Percentiles rank a stretch among this genome's conserved stretches.
These are phyloP conservation scores for Dactylonectria macrodidyma DNA, from an alignment of 2,329 filamentous ascomycete genomes.

Conservation along the genomic window DNA sequence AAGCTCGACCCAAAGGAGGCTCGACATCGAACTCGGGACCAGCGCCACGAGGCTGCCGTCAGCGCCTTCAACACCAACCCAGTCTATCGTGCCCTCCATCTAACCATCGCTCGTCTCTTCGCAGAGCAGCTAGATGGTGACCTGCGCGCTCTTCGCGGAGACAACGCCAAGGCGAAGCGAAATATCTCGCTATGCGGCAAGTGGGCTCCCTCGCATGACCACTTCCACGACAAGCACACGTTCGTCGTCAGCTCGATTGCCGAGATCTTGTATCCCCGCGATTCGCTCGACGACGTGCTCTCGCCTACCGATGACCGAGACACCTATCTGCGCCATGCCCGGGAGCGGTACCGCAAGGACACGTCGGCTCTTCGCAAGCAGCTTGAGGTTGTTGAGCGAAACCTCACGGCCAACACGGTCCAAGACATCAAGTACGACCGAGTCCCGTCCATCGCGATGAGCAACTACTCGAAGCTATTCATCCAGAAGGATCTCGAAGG, in stretches of 20 bases:
- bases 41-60: conserved; percentile 59
- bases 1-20: conserved; percentile 34
- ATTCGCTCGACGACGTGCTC: conserved; percentile 48
- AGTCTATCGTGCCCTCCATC: conserved; percentile 67
- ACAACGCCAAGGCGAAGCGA: conserved; percentile 57
- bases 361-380: conserved; percentile 67
- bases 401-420: conserved; percentile 63
- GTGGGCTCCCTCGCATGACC: conserved; percentile 70
- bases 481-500: conserved; percentile 63
- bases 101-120: conserved; percentile 69
- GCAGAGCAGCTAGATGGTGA: conserved; percentile 68
- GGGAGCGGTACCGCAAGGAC: conserved; percentile 67
- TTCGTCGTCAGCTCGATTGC: conserved; percentile 70
- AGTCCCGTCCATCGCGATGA: conserved; percentile 71
- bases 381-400: conserved; percentile 67
- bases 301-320: conserved; percentile 59
- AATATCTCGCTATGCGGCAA: conserved; percentile 71
- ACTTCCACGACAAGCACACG: conserved; percentile 72
- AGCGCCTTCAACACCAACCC: conserved; percentile 58
- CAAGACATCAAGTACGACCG: conserved; percentile 69
- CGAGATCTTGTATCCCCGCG: conserved; percentile 64
- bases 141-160: conserved; percentile 56
- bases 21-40: conserved; percentile 51
- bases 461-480: conserved; percentile 65
- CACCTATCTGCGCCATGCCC: conserved; percentile 67